Percentiles rank a stretch among this genome's conserved stretches.
These are phyloP conservation scores for Crithidia thermophila DNA, from an alignment of 208 protist genomes.

Conservation along the genomic window DNA sequence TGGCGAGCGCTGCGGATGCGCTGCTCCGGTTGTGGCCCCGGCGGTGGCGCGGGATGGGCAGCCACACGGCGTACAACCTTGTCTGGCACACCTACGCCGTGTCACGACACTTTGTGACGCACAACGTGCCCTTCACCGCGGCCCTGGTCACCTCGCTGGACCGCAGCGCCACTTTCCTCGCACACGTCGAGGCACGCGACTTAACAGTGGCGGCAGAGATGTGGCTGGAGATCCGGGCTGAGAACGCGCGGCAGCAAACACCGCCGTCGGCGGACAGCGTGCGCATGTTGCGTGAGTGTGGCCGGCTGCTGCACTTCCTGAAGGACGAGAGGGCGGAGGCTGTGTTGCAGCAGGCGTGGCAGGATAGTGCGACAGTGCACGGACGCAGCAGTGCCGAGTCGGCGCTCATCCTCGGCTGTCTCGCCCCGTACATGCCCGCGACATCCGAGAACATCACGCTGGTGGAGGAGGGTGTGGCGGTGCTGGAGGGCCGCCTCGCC, in stretches of 20 bases:
- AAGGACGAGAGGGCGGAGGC: constrained; percentile 46
- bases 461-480: constrained; percentile 30
- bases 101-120: constrained; percentile 23
- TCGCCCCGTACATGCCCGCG: constrained; percentile 68
- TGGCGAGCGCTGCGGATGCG: constrained; percentile 34
- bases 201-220: constrained; percentile 65
- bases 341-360: constrained; percentile 59
- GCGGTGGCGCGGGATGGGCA: constrained; percentile 70
- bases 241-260: background rate
- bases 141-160: constrained; percentile 59
- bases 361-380: constrained; percentile 40
- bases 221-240: constrained; percentile 47
- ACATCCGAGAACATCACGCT: constrained; percentile 28
- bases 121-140: constrained; percentile 30
- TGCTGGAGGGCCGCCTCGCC: constrained; percentile 48
- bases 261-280: constrained; percentile 39
- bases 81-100: constrained; percentile 78
- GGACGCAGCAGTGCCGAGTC: constrained; percentile 61
- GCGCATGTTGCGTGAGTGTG: constrained; percentile 70
- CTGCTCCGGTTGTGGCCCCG: constrained; percentile 73
- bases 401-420: constrained; percentile 69
- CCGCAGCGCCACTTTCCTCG: constrained; percentile 69
- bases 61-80: constrained; percentile 55
- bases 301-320: constrained; percentile 78
- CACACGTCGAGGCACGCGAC: constrained; percentile 62